phyloP scores from a whole-genome alignment of 208 protist species.

The Phytomonas sp. region DNA sequence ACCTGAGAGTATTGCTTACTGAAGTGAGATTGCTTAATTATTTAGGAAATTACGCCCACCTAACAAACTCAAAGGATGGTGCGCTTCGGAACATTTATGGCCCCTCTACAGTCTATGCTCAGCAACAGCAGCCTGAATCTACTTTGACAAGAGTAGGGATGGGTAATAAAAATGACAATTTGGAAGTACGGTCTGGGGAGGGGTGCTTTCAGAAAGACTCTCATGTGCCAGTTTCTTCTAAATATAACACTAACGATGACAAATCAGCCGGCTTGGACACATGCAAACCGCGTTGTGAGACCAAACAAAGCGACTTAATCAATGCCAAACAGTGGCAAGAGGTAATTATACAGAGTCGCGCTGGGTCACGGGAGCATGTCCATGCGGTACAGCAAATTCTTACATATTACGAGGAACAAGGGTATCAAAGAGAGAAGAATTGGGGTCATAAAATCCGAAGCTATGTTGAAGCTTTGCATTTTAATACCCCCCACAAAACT shows the following conservation, averaged over 20 bases:
- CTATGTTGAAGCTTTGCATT: neutral
- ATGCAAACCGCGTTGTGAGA: neutral
- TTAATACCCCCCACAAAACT: neutral
- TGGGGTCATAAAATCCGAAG: conserved; percentile 9
- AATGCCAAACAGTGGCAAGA: neutral
- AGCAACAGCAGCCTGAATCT: conserved; percentile 1
- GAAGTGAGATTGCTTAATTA: conserved; percentile 70
- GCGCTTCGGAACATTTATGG: conserved; percentile 11
- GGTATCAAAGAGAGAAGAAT: conserved; percentile 25
- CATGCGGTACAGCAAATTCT: conserved; percentile 27
- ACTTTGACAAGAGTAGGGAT: neutral
- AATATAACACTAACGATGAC: neutral
- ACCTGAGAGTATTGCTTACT: conserved; percentile 61
- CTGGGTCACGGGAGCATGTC: conserved; percentile 41
- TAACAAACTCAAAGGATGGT: conserved; percentile 3
- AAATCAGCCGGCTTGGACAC: neutral
- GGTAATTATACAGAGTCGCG: conserved; percentile 12
- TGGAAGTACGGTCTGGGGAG: neutral
- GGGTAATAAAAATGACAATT: neutral
- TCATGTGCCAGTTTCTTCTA: neutral
- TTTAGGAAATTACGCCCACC: conserved; percentile 25
- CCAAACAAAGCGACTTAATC: neutral
- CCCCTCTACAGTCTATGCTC: conserved; percentile 13
- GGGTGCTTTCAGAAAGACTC: neutral
- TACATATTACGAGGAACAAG: conserved; percentile 24